Conservation (phyloP, 2,329 filamentous ascomycete genomes). For the Hysterium pulicare region DNA sequence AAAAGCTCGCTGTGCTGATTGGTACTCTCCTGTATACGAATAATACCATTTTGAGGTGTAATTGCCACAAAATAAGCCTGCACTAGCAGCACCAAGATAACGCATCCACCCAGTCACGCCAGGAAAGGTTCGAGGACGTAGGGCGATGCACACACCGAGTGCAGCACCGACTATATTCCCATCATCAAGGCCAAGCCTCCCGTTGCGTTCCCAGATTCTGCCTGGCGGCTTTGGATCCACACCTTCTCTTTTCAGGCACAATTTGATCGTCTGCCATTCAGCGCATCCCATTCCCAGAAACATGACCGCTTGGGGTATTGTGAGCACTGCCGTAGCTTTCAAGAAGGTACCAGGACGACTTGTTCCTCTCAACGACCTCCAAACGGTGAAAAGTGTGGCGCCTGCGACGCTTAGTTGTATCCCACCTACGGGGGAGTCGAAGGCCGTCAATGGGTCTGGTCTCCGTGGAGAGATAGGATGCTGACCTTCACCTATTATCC, state of each 20-base stretch:
- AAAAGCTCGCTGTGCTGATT: no score
- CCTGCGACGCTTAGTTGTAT: neutral
- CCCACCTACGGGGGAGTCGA: no score
- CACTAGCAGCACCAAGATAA: constrained; percentile 14
- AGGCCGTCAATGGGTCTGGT: neutral
- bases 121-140: constrained; percentile 16
- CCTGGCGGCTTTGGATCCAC: constrained; percentile 15
- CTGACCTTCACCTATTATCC: constrained; percentile 17
- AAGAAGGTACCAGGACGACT: neutral
- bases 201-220: constrained; percentile 20
- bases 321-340: neutral
- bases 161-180: constrained; percentile 12
- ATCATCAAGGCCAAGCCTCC: constrained; percentile 16
- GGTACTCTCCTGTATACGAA: neutral
- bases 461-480: neutral
- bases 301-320: neutral
- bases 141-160: constrained; percentile 12
- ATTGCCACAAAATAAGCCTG: constrained; percentile 14
- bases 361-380: neutral
- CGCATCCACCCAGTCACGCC: constrained; percentile 15
- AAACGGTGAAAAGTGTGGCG: neutral
- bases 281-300: neutral
- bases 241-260: constrained; percentile 5
- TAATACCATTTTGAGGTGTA: neutral
- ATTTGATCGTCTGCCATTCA: no score